A percentile compares a stretch with the other conserved stretches of the same genome.
phyloP scores from a whole-genome alignment of 2,329 filamentous ascomycete species.

The Pseudogymnoascus sp. region DNA sequence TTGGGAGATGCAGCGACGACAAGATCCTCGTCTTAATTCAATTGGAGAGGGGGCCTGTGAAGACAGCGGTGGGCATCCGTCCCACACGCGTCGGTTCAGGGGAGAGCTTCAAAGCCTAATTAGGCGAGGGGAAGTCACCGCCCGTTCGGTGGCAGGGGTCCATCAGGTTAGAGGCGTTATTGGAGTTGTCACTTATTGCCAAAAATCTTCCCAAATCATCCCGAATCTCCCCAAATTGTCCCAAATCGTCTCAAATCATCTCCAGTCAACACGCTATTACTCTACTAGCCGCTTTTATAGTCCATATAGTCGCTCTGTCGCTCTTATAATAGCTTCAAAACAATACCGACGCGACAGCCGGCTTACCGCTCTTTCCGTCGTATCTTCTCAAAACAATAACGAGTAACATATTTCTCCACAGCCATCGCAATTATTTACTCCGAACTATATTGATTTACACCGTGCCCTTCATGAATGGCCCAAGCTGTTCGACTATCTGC shows the following conservation, averaged over 20 bases:
- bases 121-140: background rate
- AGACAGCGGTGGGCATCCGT: conserved; percentile 3
- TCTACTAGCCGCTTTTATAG: background rate
- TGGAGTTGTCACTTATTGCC: conserved; percentile 4
- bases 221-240: background rate
- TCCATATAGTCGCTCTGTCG: background rate
- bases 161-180: background rate
- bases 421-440: background rate
- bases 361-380: conserved; percentile 1
- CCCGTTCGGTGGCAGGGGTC: background rate
- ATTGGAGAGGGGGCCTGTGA: background rate
- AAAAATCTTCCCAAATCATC: background rate
- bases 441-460: background rate
- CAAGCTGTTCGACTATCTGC: background rate
- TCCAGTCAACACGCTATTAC: background rate
- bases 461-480: background rate
- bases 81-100: background rate
- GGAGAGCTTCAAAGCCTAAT: conserved; percentile 7
- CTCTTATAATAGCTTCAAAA: background rate
- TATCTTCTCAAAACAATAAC: background rate
- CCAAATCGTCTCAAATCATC: background rate
- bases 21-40: conserved; percentile 4
- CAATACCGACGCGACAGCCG: background rate
- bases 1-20: background rate
- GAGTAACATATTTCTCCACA: background rate